Conservation (phyloP, 164 flowering plant species). For the Vitis labrusca region DNA sequence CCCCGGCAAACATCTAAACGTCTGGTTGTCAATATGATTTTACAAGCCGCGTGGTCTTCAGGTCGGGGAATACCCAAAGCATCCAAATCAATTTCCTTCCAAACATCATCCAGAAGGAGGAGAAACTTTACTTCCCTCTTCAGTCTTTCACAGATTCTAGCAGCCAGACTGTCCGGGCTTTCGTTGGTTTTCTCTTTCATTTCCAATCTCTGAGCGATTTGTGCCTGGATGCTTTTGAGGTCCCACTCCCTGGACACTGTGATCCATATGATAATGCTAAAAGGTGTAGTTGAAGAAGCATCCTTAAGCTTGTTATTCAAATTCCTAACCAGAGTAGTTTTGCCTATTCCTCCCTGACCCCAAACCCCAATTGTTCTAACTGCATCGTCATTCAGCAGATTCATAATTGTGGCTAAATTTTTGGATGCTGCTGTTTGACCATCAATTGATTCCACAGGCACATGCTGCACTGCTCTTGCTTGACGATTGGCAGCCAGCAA, state of each 20-base stretch:
- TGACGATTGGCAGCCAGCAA: neutral
- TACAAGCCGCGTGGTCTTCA: no score
- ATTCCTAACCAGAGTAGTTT: slow-evolving; percentile 16
- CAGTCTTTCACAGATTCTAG: slow-evolving; percentile 22
- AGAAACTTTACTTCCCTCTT: slow-evolving; percentile 9
- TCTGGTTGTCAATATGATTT: no score
- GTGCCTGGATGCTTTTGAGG: slow-evolving; percentile 11
- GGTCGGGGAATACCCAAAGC: no score
- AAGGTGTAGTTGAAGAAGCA: neutral
- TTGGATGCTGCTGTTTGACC: slow-evolving; percentile 7
- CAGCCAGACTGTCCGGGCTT: neutral
- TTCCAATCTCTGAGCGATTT: slow-evolving; percentile 16
- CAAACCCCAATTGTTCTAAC: slow-evolving; percentile 12
- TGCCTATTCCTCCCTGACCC: slow-evolving; percentile 26
- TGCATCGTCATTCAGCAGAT: neutral
- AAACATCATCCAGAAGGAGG: no score
- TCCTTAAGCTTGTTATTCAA: slow-evolving; percentile 16
- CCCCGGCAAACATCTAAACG: no score
- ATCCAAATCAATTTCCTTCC: no score
- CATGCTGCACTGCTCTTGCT: neutral
- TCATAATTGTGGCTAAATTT: slow-evolving; percentile 3
- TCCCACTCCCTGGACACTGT: slow-evolving; percentile 16
- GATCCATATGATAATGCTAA: slow-evolving; percentile 13
- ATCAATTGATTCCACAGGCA: slow-evolving; percentile 9
- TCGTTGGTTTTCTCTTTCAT: no score